Percentiles rank a stretch among this genome's conserved stretches.
phyloP scores from a whole-genome alignment of 2,329 filamentous ascomycete species.

The Microascus cirrosus region DNA sequence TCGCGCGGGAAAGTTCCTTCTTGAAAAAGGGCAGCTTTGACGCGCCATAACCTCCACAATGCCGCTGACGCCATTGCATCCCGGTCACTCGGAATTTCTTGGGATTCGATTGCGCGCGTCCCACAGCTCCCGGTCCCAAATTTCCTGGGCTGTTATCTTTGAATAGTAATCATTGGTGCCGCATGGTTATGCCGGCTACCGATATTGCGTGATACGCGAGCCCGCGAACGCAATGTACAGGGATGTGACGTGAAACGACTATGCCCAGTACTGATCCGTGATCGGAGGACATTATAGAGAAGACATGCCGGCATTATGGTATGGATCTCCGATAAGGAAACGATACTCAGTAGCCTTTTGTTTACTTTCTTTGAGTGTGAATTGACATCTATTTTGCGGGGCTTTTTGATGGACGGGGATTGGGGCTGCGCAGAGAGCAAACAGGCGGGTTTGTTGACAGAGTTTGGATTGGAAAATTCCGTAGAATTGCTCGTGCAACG shows the following conservation, averaged over 20 bases:
- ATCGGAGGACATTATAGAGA: not conserved
- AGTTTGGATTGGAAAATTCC: not conserved
- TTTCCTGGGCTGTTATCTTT: not conserved
- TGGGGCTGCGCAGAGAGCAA: not conserved
- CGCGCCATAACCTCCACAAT: not conserved
- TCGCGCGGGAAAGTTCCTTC: no score
- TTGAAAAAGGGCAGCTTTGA: not conserved
- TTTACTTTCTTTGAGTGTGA: not conserved
- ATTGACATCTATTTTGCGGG: not conserved
- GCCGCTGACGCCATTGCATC: not conserved
- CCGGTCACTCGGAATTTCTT: not conserved
- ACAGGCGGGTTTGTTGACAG: not conserved
- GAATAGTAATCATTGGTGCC: not conserved
- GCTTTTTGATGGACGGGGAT: not conserved
- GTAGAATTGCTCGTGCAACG: not conserved
- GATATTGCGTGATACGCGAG: not conserved
- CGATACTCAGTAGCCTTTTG: not conserved
- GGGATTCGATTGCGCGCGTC: not conserved
- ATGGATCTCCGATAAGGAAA: not conserved
- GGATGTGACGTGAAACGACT: not conserved
- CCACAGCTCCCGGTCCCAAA: not conserved
- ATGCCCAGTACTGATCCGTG: not conserved
- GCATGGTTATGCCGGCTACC: not conserved
- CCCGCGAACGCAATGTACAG: not conserved
- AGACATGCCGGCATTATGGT: not conserved